Base-by-base conservation (phyloP, 2,329 filamentous ascomycete genomes). In the Xylaria sp. region DNA sequence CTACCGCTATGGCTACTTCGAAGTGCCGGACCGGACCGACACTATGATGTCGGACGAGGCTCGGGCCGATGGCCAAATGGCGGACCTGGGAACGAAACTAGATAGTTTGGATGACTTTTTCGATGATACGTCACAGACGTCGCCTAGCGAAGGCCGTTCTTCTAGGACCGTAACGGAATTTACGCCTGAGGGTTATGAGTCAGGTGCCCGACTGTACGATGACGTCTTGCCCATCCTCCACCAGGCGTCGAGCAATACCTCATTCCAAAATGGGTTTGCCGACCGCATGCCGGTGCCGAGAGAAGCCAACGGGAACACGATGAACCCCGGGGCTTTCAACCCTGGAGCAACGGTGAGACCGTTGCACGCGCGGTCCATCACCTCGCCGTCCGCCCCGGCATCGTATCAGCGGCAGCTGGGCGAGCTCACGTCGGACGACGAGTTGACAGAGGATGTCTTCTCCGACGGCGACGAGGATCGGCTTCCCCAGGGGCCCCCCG, bases 21-120 rank as follows among this genome's bases (percentile, higher is more conserved):
- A 86, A 1, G 76, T 83, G 17, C 73, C 76, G 0, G 88, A 92
- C 60, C 85, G 92, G 48, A 90, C 91, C 1, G 91, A 91, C 49
- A 97, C 92, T 0, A 96, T 97, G 90, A 85, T 95, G 69, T 96
- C 92, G 0, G 91, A 97, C 64, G 91, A 94, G 37, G 84, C 77
- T 0, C 84, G 88, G 13, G 84, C 79, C 1, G 89, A 92, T 43
- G 83, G 81, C 40, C 88, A 90, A 52, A 88, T 92, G 67, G 90
- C 88, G 37, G 93, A 97, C 63, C 80, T 97, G 7, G 89, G 95
- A 11, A 84, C 86, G 56, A 91, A 90, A 68, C 76, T 92, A 2
- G 89, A 92, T 65, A 91, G 88, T 57, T 74, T 92, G 2, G 89
- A 92, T 64, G 89, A 92, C 67, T 92, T 92, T 73, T 92, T 92